Base-by-base conservation (phyloP, 768 basidiomycete species). In the Mycena rebaudengoi region DNA sequence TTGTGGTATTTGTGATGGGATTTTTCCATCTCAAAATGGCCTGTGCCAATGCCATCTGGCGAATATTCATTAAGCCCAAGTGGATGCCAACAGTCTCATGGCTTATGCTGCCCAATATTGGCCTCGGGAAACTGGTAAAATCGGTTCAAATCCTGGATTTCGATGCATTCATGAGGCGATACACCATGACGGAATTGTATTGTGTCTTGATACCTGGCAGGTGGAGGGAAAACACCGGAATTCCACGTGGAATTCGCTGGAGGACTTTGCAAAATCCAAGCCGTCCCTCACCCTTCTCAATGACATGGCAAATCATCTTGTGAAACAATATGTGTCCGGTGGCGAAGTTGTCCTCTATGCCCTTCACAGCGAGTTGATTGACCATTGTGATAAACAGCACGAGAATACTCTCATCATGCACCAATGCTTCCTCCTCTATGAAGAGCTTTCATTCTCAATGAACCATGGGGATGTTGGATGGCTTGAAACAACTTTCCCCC, bases 391-490 rank as follows among this genome's bases (percentile, higher is more conserved):
- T 62, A 16, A 73, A 40, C 71, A 76, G n/a, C 55, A 66, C 18
- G 76, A 80, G 58, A 83, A 84, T 57, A 46, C 50, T 0, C 29
- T 77, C 12, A 50, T 82, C 0, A 25, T 64, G 3, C 69, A 80
- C 10, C 60, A 78, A n/a, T 23, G 76, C 79, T 30, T 67, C 77
- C 7, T 48, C 83, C n/a, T n/a, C n/a, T n/a, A n/a, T n/a, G n/a
- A 37, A 43, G 82, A 83, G 50, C 53, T 80, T 1, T 66, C 69
- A 0, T 70, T 76, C 62, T 71, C 75, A 0, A 75, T 78, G 71
- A 79, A 78, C 29, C 3, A 12, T 1, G 72, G 77, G 0, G 77
- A 79, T 32, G 76, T 79, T 48, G 73, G 74, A 0, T 63, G 66
- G 0, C 55, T 78, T 0, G 74, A 79, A 39, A 66, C 50, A 0